Percentiles rank a stretch among this genome's conserved stretches.
phyloP scores from a whole-genome alignment of 257 asterid species.

The Gentiana straminea region DNA sequence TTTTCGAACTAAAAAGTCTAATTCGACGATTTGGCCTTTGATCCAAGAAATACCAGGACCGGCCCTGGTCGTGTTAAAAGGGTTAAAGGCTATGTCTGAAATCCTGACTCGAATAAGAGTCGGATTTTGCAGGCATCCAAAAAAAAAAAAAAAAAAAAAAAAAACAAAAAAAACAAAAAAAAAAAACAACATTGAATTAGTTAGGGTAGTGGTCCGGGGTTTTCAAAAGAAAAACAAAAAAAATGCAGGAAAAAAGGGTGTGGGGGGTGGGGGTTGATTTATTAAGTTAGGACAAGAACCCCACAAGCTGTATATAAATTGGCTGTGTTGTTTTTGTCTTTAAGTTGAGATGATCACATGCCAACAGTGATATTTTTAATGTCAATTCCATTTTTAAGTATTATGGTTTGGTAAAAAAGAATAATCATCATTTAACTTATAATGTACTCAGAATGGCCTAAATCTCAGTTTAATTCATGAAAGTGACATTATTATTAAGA shows the following conservation, averaged over 20 bases:
- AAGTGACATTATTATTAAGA: not conserved
- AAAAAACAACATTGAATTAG: too few species aligned
- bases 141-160: too few species aligned
- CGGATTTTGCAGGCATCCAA: too few species aligned
- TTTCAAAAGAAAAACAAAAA: not conserved
- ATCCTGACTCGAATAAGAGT: too few species aligned
- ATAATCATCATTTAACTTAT: constrained; percentile 9
- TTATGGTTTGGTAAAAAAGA: constrained; percentile 19
- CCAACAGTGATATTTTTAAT: constrained; percentile 9
- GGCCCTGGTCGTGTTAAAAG: too few species aligned
- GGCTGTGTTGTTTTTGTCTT: constrained; percentile 7
- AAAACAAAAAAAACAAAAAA: too few species aligned
- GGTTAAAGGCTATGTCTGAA: too few species aligned
- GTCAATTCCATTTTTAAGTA: constrained; percentile 8
- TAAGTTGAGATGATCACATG: constrained; percentile 16
- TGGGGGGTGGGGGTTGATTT: not conserved
- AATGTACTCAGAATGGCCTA: not conserved
- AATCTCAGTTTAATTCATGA: constrained; percentile 4
- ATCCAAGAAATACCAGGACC: too few species aligned
- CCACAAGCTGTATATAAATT: constrained; percentile 6
- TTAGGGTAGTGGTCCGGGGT: too few species aligned
- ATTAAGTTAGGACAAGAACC: constrained; percentile 4
- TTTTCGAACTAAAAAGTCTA: too few species aligned
- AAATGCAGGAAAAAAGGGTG: not conserved
- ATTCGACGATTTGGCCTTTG: too few species aligned